A percentile compares a stretch with the other conserved stretches of the same genome.
Evolutionary conservation across 768 basidiomycete genomes (phyloP).

Genomic region (Pleurotus djamor): DNA sequence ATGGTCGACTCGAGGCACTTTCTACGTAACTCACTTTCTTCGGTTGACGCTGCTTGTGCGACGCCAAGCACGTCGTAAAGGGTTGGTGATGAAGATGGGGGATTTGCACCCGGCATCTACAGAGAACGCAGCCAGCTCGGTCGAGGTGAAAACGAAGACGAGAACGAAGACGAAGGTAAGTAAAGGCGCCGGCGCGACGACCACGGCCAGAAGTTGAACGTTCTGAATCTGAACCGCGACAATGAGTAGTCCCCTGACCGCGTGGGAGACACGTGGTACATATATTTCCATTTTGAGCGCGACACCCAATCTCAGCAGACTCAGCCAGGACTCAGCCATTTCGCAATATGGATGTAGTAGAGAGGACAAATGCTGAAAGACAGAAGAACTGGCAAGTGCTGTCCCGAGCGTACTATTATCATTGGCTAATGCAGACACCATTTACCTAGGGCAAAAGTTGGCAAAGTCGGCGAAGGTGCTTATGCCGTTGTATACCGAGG

Average conservation of each 20-base stretch:
- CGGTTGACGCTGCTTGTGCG: conserved; percentile 13
- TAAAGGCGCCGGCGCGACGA: conserved; percentile 1
- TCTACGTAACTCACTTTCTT: conserved; percentile 17
- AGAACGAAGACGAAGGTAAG: neutral
- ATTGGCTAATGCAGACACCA: conserved; percentile 7
- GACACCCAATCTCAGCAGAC: neutral
- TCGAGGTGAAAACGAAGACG: neutral
- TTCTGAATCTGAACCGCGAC: too few species aligned
- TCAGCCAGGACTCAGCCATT: neutral
- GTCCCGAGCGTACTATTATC: neutral
- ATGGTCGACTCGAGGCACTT: neutral
- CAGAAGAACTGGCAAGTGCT: conserved; percentile 62
- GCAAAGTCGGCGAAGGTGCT: conserved; percentile 87
- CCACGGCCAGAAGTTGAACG: too few species aligned
- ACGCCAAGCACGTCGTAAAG: conserved; percentile 19
- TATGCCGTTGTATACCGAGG: conserved; percentile 97
- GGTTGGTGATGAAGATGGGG: conserved; percentile 5
- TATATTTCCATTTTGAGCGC: neutral
- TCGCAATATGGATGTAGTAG: conserved; percentile 72
- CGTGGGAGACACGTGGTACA: neutral
- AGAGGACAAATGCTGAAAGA: conserved; percentile 70
- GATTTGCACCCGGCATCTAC: neutral
- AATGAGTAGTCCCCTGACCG: neutral
- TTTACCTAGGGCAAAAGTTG: conserved; percentile 66
- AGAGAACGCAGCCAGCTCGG: neutral